These are phyloP conservation scores for Fusarium temperatum DNA, from an alignment of 2,329 filamentous ascomycete species.

Conservation along the genomic window DNA sequence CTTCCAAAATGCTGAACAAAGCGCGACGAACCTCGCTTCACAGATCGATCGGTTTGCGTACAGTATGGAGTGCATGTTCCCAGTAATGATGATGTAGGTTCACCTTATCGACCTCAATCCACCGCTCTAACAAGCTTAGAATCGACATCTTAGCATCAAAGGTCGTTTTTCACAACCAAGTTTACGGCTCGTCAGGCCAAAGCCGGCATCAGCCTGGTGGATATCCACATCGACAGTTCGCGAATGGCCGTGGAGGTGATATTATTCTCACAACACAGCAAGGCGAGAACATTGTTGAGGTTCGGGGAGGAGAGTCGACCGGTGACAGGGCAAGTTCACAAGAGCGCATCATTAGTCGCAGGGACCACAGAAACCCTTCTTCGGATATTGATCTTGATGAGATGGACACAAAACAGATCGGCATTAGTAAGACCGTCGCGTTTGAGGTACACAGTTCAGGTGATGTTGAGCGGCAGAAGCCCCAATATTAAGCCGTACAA, in stretches of 20 bases:
- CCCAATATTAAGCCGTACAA: background rate
- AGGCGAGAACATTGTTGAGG: constrained; percentile 38
- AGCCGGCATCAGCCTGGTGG: constrained; percentile 14
- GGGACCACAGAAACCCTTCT: constrained; percentile 23
- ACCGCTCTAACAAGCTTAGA: constrained; percentile 13
- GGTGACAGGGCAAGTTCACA: constrained; percentile 32
- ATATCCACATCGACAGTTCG: constrained; percentile 23
- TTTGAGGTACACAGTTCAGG: constrained; percentile 29
- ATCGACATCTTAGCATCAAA: constrained; percentile 50
- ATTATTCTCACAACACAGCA: constrained; percentile 31
- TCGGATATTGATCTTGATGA: constrained; percentile 40
- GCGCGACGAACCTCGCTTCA: constrained; percentile 48
- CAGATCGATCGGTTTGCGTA: constrained; percentile 55
- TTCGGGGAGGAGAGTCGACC: constrained; percentile 19
- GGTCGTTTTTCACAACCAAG: constrained; percentile 41
- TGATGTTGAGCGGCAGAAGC: constrained; percentile 3
- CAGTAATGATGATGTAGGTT: constrained; percentile 52
- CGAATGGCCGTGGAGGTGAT: constrained; percentile 7
- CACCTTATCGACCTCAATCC: rapidly evolving
- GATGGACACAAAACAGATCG: constrained; percentile 32
- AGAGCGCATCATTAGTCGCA: constrained; percentile 34
- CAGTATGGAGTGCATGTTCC: constrained; percentile 54
- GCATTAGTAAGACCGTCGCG: constrained; percentile 38
- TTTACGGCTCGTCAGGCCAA: constrained; percentile 35
- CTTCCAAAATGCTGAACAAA: constrained; percentile 50